Percentiles rank a stretch among this genome's conserved stretches.
Evolutionary conservation across 805 yeast genomes (phyloP).

Genomic region (Teunomyces cretensis): DNA sequence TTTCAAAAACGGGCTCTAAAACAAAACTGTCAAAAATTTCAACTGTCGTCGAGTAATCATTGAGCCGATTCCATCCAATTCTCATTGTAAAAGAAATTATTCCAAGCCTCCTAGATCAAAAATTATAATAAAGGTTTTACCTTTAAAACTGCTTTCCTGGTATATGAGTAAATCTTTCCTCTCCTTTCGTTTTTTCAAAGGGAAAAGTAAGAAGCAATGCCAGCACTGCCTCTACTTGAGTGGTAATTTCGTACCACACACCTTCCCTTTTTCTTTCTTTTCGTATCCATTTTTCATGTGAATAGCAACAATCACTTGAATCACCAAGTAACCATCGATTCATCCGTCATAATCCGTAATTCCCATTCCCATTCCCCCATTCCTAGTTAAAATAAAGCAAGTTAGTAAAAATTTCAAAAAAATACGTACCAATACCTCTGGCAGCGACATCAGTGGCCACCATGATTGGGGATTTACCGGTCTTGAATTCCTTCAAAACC

Average conservation of each 20-base stretch:
- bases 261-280: slow-evolving; percentile 1
- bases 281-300: neutral
- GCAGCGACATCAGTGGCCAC: slow-evolving; percentile 99
- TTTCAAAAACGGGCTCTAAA: slow-evolving; percentile 4
- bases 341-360: slow-evolving; percentile 1
- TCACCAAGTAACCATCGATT: slow-evolving; percentile 8
- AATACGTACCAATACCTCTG: slow-evolving; percentile 96
- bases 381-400: slow-evolving; percentile 10
- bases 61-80: slow-evolving; percentile 4
- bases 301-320: neutral
- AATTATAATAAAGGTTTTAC: slow-evolving; percentile 2
- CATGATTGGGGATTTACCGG: slow-evolving; percentile 93
- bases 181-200: neutral
- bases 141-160: slow-evolving; percentile 2
- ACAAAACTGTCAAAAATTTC: slow-evolving; percentile 4
- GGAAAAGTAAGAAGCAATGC: slow-evolving; percentile 3
- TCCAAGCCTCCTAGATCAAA: slow-evolving; percentile 4
- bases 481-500: slow-evolving; percentile 91
- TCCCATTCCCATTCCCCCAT: slow-evolving; percentile 1
- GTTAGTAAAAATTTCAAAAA: slow-evolving; percentile 20
- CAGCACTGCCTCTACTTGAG: slow-evolving; percentile 3
- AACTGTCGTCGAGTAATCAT: slow-evolving; percentile 3
- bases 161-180: slow-evolving; percentile 3
- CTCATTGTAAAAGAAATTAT: slow-evolving; percentile 2
- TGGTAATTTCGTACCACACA: neutral